phyloP scores from a whole-genome alignment of 139 green algal genomes.

The Trebouxia sp. region DNA sequence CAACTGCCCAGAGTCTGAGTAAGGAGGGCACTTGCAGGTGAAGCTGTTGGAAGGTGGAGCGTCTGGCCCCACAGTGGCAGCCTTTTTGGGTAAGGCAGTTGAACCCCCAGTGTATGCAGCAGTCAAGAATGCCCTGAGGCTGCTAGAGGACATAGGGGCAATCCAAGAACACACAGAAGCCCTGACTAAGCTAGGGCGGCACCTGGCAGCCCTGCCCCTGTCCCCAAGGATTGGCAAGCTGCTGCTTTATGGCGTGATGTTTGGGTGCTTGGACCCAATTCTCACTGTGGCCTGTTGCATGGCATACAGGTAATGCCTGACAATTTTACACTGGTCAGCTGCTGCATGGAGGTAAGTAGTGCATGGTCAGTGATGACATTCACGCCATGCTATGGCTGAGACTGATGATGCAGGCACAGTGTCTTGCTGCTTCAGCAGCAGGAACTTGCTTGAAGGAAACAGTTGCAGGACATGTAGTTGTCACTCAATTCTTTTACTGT shows the following conservation, averaged over 20 bases:
- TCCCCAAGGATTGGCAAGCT: constrained; percentile 81
- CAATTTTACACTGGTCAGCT: too few species aligned
- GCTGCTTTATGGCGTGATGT: constrained; percentile 78
- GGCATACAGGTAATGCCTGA: constrained; percentile 59
- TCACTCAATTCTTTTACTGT: too few species aligned
- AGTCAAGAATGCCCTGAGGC: constrained; percentile 46
- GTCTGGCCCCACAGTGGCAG: constrained; percentile 27
- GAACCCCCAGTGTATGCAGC: constrained; percentile 59
- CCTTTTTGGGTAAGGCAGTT: constrained; percentile 64
- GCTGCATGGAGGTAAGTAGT: too few species aligned
- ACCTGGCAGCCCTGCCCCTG: constrained; percentile 84
- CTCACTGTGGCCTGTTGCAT: constrained; percentile 76
- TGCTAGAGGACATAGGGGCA: constrained; percentile 70
- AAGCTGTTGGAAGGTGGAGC: constrained; percentile 56
- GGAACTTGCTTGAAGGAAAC: too few species aligned
- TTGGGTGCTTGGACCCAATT: constrained; percentile 76
- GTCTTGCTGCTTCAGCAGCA: too few species aligned
- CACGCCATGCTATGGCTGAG: too few species aligned
- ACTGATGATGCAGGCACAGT: too few species aligned
- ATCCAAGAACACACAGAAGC: constrained; percentile 48
- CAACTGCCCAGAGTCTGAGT: background rate
- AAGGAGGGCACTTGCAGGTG: constrained; percentile 39
- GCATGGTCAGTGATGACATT: too few species aligned
- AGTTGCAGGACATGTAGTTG: too few species aligned
- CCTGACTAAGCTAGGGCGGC: constrained; percentile 77